A percentile compares a stretch with the other conserved stretches of the same genome.
phyloP scores from a whole-genome alignment of 148 eudicot species.

The Vaccinium corymbosum region DNA sequence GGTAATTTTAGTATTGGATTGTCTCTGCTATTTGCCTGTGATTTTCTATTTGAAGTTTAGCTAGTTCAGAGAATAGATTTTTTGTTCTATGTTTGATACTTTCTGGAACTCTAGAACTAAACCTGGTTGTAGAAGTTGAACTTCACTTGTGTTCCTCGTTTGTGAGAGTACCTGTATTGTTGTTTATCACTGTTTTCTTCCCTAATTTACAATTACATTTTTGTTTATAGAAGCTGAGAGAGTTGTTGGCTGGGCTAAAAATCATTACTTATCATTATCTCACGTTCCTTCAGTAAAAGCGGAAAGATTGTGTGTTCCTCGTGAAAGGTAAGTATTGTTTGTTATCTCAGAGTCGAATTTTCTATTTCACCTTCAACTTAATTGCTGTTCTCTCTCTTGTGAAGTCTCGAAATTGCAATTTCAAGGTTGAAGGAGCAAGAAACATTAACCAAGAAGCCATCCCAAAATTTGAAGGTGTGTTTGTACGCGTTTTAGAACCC shows the following conservation, averaged over 20 bases:
- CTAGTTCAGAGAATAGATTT: background rate
- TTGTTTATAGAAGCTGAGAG: constrained; percentile 73
- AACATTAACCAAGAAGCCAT: constrained; percentile 61
- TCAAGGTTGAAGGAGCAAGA: constrained; percentile 82
- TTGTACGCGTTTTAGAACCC: background rate
- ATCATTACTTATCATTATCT: constrained; percentile 77
- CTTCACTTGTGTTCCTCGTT: background rate
- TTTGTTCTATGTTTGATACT: background rate
- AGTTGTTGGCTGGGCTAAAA: constrained; percentile 98
- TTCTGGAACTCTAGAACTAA: background rate
- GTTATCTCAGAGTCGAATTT: background rate
- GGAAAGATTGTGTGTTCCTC: constrained; percentile 61
- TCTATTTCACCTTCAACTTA: constrained; percentile 12
- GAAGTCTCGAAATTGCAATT: constrained; percentile 83
- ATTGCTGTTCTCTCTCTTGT: constrained; percentile 16
- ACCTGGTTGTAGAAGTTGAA: background rate
- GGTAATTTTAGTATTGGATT: background rate
- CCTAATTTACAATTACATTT: constrained; percentile 2
- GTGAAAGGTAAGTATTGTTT: constrained; percentile 52
- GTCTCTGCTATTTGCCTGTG: background rate
- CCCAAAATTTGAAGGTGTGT: constrained; percentile 80
- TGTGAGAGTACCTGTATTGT: background rate
- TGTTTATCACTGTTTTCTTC: background rate
- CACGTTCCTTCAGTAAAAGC: constrained; percentile 64
- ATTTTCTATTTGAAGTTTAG: background rate